phyloP scores from a whole-genome alignment of 202 grass and related monocot genomes.

The Bolboschoenoplectus hybrid region DNA sequence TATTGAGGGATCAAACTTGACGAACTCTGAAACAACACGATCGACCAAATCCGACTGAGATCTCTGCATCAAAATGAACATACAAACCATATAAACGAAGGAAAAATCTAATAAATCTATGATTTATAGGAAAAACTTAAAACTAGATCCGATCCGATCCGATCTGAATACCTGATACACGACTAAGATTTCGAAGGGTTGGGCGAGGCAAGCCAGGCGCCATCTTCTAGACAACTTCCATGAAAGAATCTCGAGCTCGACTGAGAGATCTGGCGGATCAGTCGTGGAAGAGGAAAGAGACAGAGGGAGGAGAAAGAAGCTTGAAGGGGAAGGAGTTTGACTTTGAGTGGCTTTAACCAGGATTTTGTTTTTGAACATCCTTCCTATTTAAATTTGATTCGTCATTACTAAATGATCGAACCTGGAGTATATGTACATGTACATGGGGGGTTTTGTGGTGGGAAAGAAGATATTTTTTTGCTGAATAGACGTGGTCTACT shows the following conservation, averaged over 20 bases:
- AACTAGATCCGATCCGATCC: constrained; percentile 19
- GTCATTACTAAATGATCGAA: background rate
- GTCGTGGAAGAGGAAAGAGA: constrained; percentile 46
- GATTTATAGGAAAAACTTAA: background rate
- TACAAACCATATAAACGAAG: background rate
- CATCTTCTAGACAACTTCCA: constrained; percentile 66
- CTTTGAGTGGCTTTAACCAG: constrained; percentile 47
- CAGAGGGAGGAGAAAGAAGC: constrained; percentile 39
- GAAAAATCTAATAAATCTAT: background rate
- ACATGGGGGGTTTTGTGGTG: background rate
- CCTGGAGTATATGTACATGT: background rate
- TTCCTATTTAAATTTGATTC: background rate
- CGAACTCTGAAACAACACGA: constrained; percentile 46
- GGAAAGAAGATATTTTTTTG: background rate
- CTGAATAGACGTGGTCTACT: background rate
- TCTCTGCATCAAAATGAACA: constrained; percentile 50
- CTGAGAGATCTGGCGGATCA: background rate
- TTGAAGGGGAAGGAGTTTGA: background rate
- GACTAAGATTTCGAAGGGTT: constrained; percentile 53
- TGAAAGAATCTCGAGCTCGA: constrained; percentile 70
- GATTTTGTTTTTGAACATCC: constrained; percentile 78
- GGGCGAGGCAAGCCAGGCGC: constrained; percentile 61
- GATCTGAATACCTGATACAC: constrained; percentile 49
- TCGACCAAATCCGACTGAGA: constrained; percentile 51
- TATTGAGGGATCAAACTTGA: constrained; percentile 40